Evolutionary conservation across 306 rosid genomes (phyloP), one percentile per base, ranked within the genome.

Genomic region (Leucaena leucocephala): DNA sequence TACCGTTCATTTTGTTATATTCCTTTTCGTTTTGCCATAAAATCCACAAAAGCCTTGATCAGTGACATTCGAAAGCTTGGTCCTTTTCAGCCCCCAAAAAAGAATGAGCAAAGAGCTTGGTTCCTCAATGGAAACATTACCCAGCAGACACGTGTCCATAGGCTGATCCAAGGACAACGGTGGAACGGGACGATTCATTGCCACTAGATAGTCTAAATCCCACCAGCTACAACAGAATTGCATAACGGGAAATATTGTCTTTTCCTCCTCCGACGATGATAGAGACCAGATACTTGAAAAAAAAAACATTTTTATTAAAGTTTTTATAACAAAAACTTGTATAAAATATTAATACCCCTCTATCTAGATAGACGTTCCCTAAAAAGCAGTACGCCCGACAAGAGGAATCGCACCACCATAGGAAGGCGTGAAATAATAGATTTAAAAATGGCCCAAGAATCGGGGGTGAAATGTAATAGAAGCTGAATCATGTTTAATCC

Each of bases 401-500:
- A n/a, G 12, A 76, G 45, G 33, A 71, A 16, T 59, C 39, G 36
- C 36, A 8, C 12, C 13, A 69, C 12, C 27, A 54, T n/a, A 0
- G 5, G 12, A 48, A 11, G 15, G 43, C 62, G 62, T 9, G 16
- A 42, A n/a, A 55, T 54, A 19, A 19, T 7, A 8, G 62, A 8
- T 13, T n/a, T 8, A 2, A n/a, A 55, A 55, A 5, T n/a, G 7
- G 61, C 11, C 33, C 61, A 55, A 8, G 61, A 17, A n/a, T 17
- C 7, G 61, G 33, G 62, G 12, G 62, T 19, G 36, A 36, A 36
- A 27, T 27, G 27, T 0, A 27, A 35, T 6, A 36, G 64, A 43
- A 74, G 54, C 44, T 43, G 39, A 68, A 68, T 45, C 71, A 57
- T 78, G 35, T 68, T 36, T 76, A 76, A 45, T 49, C 21, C 66